Evolutionary conservation across 768 basidiomycete genomes (phyloP), one percentile per base, ranked within the genome.

Genomic region (Amanita rubescens): DNA sequence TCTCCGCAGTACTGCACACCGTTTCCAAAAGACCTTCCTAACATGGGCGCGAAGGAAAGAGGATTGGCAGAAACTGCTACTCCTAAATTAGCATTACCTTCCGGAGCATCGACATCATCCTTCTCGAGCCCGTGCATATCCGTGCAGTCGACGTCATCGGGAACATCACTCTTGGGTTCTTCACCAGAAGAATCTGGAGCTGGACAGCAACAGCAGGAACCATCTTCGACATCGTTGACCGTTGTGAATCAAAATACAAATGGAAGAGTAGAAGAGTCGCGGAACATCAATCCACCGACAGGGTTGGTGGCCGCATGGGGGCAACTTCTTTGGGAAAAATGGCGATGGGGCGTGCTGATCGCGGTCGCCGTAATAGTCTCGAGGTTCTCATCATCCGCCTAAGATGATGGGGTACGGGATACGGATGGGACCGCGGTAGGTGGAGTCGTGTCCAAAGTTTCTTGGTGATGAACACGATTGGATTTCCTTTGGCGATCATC

Each of bases 21-120:
- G 10, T 70, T 71, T 15, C 76, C 81, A 63, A 81, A 75, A 42
- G 84, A 94, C 62, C 69, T 94, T 25, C 95, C 95, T 0, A 96
- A 96, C 69, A 98, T 98, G 95, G 93, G 87, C 19, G 77, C 88
- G 67, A 82, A 77, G 59, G 87, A 87, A 60, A 77, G 80, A 42
- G 86, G 84, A 8, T 77, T 74, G 50, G 62, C 78, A 63, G 62
- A 69, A 50, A 45, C 61, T 55, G 34, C 58, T 53, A 43, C 68
- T 49, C 63, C 65, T 43, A 57, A 62, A 39, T 58, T 52, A 17
- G 58, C 55, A 20, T 57, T 53, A 33, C 56, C 49, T 61, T n/a
- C 53, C 43, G 20, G 54, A 37, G 30, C 33, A n/a, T 35, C 53
- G 9, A 53, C 55, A 42, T 35, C 52, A 4, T 44, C 50, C 20